These are phyloP conservation scores for Colletotrichum chrysophilum DNA, from an alignment of 2,329 filamentous ascomycete species.

Conservation along the genomic window DNA sequence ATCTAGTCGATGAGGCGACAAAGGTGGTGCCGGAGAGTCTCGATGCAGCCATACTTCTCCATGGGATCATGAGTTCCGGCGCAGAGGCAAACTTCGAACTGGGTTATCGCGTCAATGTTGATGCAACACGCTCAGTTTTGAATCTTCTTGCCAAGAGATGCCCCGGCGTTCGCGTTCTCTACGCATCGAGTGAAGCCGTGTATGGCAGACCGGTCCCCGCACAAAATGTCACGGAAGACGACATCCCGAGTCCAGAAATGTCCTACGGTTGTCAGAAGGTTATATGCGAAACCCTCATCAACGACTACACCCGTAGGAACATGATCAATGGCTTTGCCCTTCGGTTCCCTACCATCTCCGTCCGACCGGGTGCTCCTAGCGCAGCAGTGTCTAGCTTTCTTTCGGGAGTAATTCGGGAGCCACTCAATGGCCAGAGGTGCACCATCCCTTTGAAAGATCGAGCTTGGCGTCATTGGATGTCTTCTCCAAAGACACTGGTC, in stretches of 20 bases:
- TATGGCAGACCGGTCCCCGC: conserved; percentile 52
- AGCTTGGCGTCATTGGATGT: neutral
- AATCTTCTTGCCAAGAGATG: conserved; percentile 50
- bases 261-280: conserved; percentile 62
- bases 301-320: conserved; percentile 53
- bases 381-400: neutral
- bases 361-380: neutral
- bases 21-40: neutral
- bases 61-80: conserved; percentile 62
- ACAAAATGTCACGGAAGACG: conserved; percentile 46
- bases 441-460: neutral
- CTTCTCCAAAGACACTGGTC: neutral
- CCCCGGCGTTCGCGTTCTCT: conserved; percentile 54
- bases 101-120: conserved; percentile 51
- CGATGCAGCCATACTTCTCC: conserved; percentile 34
- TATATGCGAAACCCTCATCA: conserved; percentile 58
- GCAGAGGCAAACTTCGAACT: conserved; percentile 59
- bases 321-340: conserved; percentile 62
- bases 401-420: neutral
- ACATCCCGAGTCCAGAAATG: conserved; percentile 53
- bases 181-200: conserved; percentile 58
- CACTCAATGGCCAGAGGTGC: neutral
- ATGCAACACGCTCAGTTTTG: conserved; percentile 53
- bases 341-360: conserved; percentile 56
- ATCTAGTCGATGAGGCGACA: neutral